phyloP scores from a whole-genome alignment of 2,329 filamentous ascomycete genomes.

The Sclerotinia subarctica region DNA sequence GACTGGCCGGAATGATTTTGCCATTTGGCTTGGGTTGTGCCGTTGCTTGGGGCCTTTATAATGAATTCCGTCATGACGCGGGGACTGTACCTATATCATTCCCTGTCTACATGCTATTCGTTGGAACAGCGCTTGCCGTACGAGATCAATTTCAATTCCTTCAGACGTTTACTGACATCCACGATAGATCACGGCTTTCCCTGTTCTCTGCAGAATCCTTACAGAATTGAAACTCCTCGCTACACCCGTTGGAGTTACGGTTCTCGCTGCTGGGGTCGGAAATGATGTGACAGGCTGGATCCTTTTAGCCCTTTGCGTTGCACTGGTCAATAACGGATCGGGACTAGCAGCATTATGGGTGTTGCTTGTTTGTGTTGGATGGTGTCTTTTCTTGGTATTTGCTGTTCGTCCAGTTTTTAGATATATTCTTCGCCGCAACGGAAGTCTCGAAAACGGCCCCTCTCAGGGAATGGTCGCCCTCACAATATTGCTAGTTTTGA shows the following conservation, averaged over 20 bases:
- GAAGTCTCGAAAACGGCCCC: constrained; percentile 82
- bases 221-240: constrained; percentile 83
- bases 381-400: constrained; percentile 71
- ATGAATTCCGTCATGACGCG: constrained; percentile 57
- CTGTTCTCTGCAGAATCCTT: constrained; percentile 88
- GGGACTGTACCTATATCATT: constrained; percentile 57
- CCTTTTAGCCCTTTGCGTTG: constrained; percentile 86
- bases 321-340: constrained; percentile 81
- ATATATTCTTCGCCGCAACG: constrained; percentile 68
- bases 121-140: constrained; percentile 80
- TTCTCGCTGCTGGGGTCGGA: constrained; percentile 84
- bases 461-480: constrained; percentile 80
- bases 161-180: neutral
- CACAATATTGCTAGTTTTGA: constrained; percentile 74
- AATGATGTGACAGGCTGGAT: constrained; percentile 94
- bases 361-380: constrained; percentile 71
- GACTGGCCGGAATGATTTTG: constrained; percentile 72
- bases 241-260: constrained; percentile 82
- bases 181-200: constrained; percentile 73
- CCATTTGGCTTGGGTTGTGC: constrained; percentile 80
- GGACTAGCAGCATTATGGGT: constrained; percentile 84
- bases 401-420: constrained; percentile 71
- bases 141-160: neutral
- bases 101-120: constrained; percentile 69
- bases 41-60: constrained; percentile 76